Base-by-base conservation (phyloP, 352 stramenopile genomes). In the Globisporangium iwayamae region DNA sequence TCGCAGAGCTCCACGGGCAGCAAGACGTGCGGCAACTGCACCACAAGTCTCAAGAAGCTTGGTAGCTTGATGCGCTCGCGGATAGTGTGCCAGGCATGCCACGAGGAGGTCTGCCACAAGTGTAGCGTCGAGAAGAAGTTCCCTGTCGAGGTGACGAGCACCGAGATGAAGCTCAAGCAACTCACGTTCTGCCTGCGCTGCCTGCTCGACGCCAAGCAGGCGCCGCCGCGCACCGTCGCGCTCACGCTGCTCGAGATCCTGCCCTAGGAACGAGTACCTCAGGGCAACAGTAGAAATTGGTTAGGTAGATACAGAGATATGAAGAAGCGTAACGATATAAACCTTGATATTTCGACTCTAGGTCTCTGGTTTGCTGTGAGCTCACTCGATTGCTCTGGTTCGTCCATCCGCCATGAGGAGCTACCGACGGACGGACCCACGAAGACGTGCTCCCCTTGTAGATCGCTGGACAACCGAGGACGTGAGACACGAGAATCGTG, bases 121-220 rank as follows among this genome's bases (percentile, higher is more conserved):
- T 66, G 60, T 51, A 59, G 60, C 18, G 60, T 66, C 22, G 51
- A 54, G 34, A 66, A 66, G 60, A 66, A 54, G 38, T 16, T 66
- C 16, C 28, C 39, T 3, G n/a, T 66, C 16, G 60, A 66, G 28
- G 20, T 32, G 25, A 51, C 18, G 14, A 54, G 60, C 39, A 20
- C 22, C 22, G 30, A 53, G 6, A 32, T 55, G 25, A 60, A 54
- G 43, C 14, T 46, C 9, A 66, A 60, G 50, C 34, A 28, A 5
- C 34, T 62, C n/a, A 38, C 51, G n/a, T 66, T 70, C 28, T 63
- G 64, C 11, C 7, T 62, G 14, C 8, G 18, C 10, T 69, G 63
- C 16, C 13, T 69, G 3, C 6, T 69, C 18, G 57, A 69, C 36
- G 63, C 63, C 18, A 69, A 65, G 56, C 56, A 60, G 51, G 18